These are phyloP conservation scores for Elymus sibiricus DNA, from an alignment of 176 grass and related monocot genomes.

Conservation along the genomic window DNA sequence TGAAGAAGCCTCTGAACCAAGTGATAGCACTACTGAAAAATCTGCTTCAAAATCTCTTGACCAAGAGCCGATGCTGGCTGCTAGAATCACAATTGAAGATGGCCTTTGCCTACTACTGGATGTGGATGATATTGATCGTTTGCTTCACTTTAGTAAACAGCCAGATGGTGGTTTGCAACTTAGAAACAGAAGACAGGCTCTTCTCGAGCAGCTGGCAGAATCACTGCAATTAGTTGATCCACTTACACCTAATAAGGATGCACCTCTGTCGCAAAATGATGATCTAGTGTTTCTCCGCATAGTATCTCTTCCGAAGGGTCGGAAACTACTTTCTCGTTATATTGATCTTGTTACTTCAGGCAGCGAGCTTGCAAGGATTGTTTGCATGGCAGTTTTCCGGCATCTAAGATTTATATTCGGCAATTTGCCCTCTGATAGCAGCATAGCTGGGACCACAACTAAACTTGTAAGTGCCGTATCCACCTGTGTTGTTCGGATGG, in stretches of 20 bases:
- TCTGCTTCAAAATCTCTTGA: conserved; percentile 59
- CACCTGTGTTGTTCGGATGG: conserved; percentile 55
- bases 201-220: conserved; percentile 59
- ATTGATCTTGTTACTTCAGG: conserved; percentile 52
- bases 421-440: conserved; percentile 38
- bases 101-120: conserved; percentile 76
- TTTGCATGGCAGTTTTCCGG: conserved; percentile 78
- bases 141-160: conserved; percentile 61
- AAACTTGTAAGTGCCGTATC: conserved; percentile 50
- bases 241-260: conserved; percentile 44
- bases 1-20: conserved; percentile 45
- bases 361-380: conserved; percentile 49
- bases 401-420: conserved; percentile 74
- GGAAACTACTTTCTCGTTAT: conserved; percentile 70
- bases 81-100: conserved; percentile 82
- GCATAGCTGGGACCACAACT: conserved; percentile 40
- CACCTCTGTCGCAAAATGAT: conserved; percentile 39
- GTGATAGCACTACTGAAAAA: conserved; percentile 40
- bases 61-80: conserved; percentile 81
- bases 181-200: conserved; percentile 57
- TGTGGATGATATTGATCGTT: conserved; percentile 75
- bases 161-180: conserved; percentile 69
- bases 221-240: conserved; percentile 85
- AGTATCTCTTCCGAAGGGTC: conserved; percentile 75
- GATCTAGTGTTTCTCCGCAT: conserved; percentile 75